phyloP scores from a whole-genome alignment of 192 early-diverging fungal genomes.

The Coemansia sp. region DNA sequence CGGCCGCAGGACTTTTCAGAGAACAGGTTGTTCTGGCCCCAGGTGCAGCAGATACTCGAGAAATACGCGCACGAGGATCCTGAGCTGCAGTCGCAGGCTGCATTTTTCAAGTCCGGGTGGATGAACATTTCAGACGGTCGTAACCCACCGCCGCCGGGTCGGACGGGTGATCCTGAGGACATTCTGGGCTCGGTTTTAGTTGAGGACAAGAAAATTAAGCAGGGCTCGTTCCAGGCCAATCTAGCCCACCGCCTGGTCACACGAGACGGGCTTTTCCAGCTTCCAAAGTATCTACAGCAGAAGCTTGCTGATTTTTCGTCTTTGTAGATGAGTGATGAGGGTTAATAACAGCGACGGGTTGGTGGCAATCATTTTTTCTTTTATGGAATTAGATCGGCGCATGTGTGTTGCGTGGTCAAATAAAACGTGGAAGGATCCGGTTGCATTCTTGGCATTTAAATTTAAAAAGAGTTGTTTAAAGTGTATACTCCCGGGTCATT shows the following conservation, averaged over 20 bases:
- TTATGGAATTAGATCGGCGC: not conserved
- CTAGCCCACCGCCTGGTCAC: slow-evolving; percentile 38
- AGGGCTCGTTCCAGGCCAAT: slow-evolving; percentile 40
- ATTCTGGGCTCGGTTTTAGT: slow-evolving; percentile 42
- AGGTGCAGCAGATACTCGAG: slow-evolving; percentile 24
- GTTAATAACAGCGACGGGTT: not conserved
- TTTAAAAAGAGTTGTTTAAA: no score
- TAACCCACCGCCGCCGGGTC: slow-evolving; percentile 47
- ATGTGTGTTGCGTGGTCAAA: no score
- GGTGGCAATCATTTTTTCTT: slow-evolving; percentile 7
- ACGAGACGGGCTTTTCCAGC: slow-evolving; percentile 42
- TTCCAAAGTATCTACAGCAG: slow-evolving; percentile 40
- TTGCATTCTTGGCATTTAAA: no score
- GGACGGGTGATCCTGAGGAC: slow-evolving; percentile 42
- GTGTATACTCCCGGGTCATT: no score
- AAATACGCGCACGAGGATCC: slow-evolving; percentile 49
- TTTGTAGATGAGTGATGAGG: slow-evolving; percentile 5
- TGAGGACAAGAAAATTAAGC: slow-evolving; percentile 29
- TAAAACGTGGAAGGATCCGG: no score
- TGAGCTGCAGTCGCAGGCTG: slow-evolving; percentile 47
- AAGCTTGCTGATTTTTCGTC: slow-evolving; percentile 21
- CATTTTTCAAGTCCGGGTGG: slow-evolving; percentile 49
- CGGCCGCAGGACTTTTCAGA: slow-evolving; percentile 37
- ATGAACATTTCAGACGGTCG: slow-evolving; percentile 45
- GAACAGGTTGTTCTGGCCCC: slow-evolving; percentile 37